Evolutionary conservation across 495 filamentous ascomycete species (phyloP).

Genomic region (Cenococcum geophilum): DNA sequence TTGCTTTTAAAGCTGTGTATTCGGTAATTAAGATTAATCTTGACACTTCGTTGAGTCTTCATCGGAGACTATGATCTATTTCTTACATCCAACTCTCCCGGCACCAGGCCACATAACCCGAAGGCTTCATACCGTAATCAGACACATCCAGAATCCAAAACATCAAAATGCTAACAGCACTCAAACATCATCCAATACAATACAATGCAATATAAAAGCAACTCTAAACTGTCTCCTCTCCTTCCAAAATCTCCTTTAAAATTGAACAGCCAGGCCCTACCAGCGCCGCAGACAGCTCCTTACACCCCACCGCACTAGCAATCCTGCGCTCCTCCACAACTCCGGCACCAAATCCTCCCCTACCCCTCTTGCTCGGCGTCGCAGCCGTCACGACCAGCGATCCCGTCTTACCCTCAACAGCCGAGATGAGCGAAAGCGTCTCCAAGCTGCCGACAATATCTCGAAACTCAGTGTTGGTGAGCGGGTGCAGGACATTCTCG

Average conservation of each 20-base stretch:
- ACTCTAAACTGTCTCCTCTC: constrained; percentile 21
- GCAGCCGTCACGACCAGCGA: constrained; percentile 29
- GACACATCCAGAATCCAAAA: neutral
- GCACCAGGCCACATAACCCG: constrained; percentile 1
- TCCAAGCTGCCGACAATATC: constrained; percentile 89
- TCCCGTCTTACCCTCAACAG: constrained; percentile 53
- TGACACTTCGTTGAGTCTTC: too few species aligned
- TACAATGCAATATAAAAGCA: neutral
- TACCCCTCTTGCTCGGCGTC: constrained; percentile 37
- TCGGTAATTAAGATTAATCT: too few species aligned
- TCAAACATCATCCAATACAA: neutral
- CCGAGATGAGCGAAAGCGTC: constrained; percentile 71
- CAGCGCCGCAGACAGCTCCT: constrained; percentile 32
- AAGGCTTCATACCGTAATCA: neutral
- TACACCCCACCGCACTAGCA: constrained; percentile 31
- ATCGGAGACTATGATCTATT: too few species aligned
- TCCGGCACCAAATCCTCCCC: constrained; percentile 33
- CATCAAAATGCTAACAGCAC: neutral
- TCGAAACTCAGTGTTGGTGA: constrained; percentile 83
- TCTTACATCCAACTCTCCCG: neutral
- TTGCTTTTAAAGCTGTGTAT: too few species aligned
- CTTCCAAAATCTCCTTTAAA: constrained; percentile 36
- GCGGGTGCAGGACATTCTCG: constrained; percentile 76
- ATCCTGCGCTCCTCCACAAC: constrained; percentile 37
- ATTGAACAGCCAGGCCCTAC: constrained; percentile 36